phyloP scores from a whole-genome alignment of 208 protist genomes.

The Phytomonas francai region DNA sequence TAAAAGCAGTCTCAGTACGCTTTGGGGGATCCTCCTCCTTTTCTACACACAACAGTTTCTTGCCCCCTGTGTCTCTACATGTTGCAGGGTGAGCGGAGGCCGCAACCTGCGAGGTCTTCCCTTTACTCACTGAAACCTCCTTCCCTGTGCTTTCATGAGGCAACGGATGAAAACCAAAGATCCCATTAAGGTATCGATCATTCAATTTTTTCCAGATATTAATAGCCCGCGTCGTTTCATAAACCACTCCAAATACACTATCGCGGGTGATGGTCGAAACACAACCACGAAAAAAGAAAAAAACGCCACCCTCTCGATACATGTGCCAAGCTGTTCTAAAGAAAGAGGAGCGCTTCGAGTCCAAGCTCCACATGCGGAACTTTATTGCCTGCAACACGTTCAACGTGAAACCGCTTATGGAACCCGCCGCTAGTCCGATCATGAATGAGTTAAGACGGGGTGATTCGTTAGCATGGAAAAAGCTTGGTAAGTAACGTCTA shows the following conservation, averaged over 20 bases:
- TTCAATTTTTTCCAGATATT: conserved; percentile 16
- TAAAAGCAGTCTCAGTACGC: conserved; percentile 40
- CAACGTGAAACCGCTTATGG: conserved; percentile 69
- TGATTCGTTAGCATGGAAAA: conserved; percentile 31
- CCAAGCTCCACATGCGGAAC: conserved; percentile 85
- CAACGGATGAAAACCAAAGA: neutral
- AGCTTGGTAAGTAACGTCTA: conserved; percentile 28
- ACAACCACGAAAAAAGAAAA: conserved; percentile 85
- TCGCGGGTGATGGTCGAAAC: conserved; percentile 73
- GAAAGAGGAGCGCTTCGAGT: conserved; percentile 50
- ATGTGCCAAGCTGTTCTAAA: conserved; percentile 39
- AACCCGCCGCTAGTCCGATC: conserved; percentile 68
- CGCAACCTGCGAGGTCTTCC: neutral
- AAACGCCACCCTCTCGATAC: conserved; percentile 55
- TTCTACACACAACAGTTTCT: neutral
- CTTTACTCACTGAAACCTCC: neutral
- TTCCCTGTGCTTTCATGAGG: neutral
- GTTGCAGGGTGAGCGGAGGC: neutral
- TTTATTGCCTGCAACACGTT: conserved; percentile 86
- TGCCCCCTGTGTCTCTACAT: neutral
- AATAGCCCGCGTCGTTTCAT: conserved; percentile 58
- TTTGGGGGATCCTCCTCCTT: neutral
- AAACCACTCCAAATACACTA: conserved; percentile 81
- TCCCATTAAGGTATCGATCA: neutral
- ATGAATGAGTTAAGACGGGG: conserved; percentile 69